Conservation (phyloP, 2,329 filamentous ascomycete species). For the Arthroderma uncinatum region DNA sequence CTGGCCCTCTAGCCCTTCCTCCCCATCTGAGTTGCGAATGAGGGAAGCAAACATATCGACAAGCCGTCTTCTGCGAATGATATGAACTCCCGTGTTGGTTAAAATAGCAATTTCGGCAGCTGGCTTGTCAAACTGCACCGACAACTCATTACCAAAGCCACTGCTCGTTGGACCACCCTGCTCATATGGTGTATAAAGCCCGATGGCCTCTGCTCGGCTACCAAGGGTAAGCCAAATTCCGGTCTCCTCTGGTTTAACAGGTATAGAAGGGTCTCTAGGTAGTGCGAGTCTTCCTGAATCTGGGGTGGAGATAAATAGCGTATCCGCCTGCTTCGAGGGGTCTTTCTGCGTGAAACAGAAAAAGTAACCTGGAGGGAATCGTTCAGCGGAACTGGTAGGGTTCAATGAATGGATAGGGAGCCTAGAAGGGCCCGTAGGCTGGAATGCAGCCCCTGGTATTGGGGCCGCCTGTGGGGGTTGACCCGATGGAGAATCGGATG, state of each 20-base stretch:
- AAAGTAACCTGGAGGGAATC: conserved; percentile 82
- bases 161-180: conserved; percentile 54
- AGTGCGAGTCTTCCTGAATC: conserved; percentile 74
- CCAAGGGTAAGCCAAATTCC: conserved; percentile 68
- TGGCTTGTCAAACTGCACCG: conserved; percentile 83
- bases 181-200: conserved; percentile 62
- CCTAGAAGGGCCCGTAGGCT: conserved; percentile 38
- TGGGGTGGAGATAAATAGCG: conserved; percentile 73
- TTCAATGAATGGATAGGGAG: conserved; percentile 36
- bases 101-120: conserved; percentile 79
- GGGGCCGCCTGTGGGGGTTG: conserved; percentile 19
- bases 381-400: conserved; percentile 30
- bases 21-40: conserved; percentile 58
- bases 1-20: conserved; percentile 68
- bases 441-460: conserved; percentile 19
- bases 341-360: conserved; percentile 65
- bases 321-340: conserved; percentile 49
- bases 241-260: conserved; percentile 60
- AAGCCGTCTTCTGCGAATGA: conserved; percentile 69
- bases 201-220: conserved; percentile 65
- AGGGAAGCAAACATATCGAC: conserved; percentile 86
- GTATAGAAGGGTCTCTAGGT: conserved; percentile 41
- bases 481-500: conserved; percentile 33
- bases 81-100: conserved; percentile 80
- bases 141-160: conserved; percentile 89